Evolutionary conservation across 192 early-diverging fungal genomes (phyloP).

Genomic region (Helicostylum pulchrum): DNA sequence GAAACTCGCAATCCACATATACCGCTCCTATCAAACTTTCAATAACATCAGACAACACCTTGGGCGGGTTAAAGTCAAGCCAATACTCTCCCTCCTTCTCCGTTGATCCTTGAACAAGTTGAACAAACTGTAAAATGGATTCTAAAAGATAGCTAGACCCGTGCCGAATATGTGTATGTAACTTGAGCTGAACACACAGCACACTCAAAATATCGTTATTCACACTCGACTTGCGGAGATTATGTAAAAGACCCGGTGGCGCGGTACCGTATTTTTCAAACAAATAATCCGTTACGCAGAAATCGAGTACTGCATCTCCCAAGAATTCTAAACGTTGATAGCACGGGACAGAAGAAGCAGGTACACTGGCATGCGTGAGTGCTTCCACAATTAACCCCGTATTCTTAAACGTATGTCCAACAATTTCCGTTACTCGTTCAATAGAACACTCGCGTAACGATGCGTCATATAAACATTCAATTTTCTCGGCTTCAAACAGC

Average conservation of each 20-base stretch:
- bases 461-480: neutral
- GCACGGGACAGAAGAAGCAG: slow-evolving; percentile 51
- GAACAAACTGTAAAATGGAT: slow-evolving; percentile 54
- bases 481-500: slow-evolving; percentile 14
- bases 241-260: slow-evolving; percentile 69
- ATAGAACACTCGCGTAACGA: slow-evolving; percentile 8
- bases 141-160: slow-evolving; percentile 49
- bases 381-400: slow-evolving; percentile 69
- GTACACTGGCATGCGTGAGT: slow-evolving; percentile 77
- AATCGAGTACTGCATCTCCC: slow-evolving; percentile 82
- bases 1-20: slow-evolving; percentile 77
- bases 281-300: slow-evolving; percentile 67
- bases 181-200: slow-evolving; percentile 56
- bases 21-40: slow-evolving; percentile 87
- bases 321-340: slow-evolving; percentile 92
- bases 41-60: slow-evolving; percentile 80
- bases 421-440: slow-evolving; percentile 33
- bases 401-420: slow-evolving; percentile 75
- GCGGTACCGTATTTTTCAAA: slow-evolving; percentile 63
- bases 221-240: slow-evolving; percentile 80
- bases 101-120: slow-evolving; percentile 43
- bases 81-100: slow-evolving; percentile 64
- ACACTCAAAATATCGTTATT: slow-evolving; percentile 83
- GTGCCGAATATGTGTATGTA: slow-evolving; percentile 69
- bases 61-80: slow-evolving; percentile 76